Evolutionary conservation across 768 basidiomycete species (phyloP), one percentile per base, ranked within the genome.

Genomic region (Lactarius psammicola): DNA sequence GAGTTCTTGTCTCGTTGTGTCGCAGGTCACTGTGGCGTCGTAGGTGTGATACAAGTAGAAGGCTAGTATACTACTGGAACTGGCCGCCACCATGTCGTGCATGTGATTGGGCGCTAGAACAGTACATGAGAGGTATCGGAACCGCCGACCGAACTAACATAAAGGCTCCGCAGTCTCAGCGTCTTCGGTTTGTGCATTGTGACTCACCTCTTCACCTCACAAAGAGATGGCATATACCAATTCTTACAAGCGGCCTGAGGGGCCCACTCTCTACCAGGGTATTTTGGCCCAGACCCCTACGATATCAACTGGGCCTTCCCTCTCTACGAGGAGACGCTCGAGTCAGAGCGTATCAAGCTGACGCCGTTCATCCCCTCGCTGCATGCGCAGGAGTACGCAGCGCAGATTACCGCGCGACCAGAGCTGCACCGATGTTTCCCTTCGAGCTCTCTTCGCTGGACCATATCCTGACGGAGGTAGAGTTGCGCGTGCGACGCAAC

Each of bases 291-390:
- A 5, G 72, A 74, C 10, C 74, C 75, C n/a, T 77, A 76, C 60
- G 79, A 80, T 66, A 66, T 79, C 66, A 80, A 81, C 70, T 79
- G 78, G 69, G 61, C 68, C 30, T 73, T 75, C 60, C 76, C 77
- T 17, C 42, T 81, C 13, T 72, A 74, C 59, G 56, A 62, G 4
- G 51, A 68, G 8, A 63, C 64, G 10, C 74, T 82, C 18, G 74
- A 79, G 56, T 76, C 72, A n/a, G 71, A 72, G 3, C 77, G 77
- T 23, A 73, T 81, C 49, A 75, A 74, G 64, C 74, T 82, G 34
- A 71, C 70, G 0, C 80, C 79, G 0, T 81, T 80, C 73, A 70
- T 78, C 30, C 80, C 80, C 2, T 62, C 71, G 18, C 31, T 76
- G 2, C 79, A 82, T 61, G 76, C 67, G 13, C 60, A 72, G 11